Percentiles rank a stretch among this genome's conserved stretches.
phyloP scores from a whole-genome alignment of 495 filamentous ascomycete species.

The Hyaloscypha finlandica region DNA sequence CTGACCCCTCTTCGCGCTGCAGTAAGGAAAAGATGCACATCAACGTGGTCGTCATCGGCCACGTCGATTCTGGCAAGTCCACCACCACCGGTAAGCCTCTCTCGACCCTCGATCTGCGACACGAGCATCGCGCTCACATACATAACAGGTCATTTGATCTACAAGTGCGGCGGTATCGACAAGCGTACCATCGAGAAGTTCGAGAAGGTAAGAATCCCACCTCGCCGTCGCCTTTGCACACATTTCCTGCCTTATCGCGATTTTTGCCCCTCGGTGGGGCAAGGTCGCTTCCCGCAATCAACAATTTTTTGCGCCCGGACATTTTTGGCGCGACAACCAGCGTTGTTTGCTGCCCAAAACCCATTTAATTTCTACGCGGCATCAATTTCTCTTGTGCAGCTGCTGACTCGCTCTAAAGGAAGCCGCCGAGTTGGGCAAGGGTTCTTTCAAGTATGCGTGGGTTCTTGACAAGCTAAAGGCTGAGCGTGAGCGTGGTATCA shows the following conservation, averaged over 20 bases:
- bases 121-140: constrained; percentile 21
- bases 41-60: constrained; percentile 94
- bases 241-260: constrained; percentile 30
- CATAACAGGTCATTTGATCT: constrained; percentile 84
- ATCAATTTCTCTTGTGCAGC: constrained; percentile 11
- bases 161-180: constrained; percentile 99
- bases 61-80: constrained; percentile 99
- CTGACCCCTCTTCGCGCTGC: constrained; percentile 23
- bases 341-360: constrained; percentile 20
- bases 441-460: constrained; percentile 99
- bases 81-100: constrained; percentile 77
- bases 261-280: constrained; percentile 34
- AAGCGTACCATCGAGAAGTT: constrained; percentile 99
- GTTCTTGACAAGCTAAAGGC: constrained; percentile 99
- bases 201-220: constrained; percentile 79
- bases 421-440: constrained; percentile 99
- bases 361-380: constrained; percentile 4
- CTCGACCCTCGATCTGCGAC: constrained; percentile 7
- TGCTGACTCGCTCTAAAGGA: constrained; percentile 63
- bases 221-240: constrained; percentile 14
- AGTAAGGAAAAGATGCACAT: constrained; percentile 84
- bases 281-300: constrained; percentile 28
- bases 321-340: constrained; percentile 23
- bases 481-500: constrained; percentile 99
- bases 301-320: constrained; percentile 28